Percentiles rank a stretch among this genome's conserved stretches.
Evolutionary conservation across 2,329 filamentous ascomycete species (phyloP).

Genomic region (Orbilia oligospora): DNA sequence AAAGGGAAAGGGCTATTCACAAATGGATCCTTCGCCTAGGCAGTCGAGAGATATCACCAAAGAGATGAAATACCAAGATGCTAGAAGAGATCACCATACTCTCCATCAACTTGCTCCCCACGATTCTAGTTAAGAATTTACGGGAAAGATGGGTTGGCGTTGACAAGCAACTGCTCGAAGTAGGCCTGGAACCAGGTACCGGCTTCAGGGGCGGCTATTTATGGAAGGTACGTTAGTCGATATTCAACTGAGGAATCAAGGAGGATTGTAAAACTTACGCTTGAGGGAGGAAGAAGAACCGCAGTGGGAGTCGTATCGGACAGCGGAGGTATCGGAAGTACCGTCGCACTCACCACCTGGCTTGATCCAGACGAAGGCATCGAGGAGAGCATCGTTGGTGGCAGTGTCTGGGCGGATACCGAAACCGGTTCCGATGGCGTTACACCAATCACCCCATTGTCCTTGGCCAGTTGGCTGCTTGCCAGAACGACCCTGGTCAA

Average conservation of each 20-base stretch:
- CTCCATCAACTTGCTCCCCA: constrained; percentile 26
- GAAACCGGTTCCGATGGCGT: constrained; percentile 65
- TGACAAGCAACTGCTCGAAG: constrained; percentile 69
- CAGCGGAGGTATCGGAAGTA: constrained; percentile 70
- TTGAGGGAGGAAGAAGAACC: constrained; percentile 68
- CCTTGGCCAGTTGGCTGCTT: constrained; percentile 71
- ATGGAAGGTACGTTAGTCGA: constrained; percentile 63
- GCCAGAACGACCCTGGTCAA: constrained; percentile 72
- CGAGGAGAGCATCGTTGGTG: constrained; percentile 63
- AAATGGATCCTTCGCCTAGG: constrained; percentile 28
- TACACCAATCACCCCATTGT: constrained; percentile 71
- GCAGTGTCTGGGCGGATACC: constrained; percentile 65
- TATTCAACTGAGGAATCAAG: neutral
- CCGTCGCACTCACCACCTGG: constrained; percentile 68
- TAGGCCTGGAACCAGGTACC: constrained; percentile 69
- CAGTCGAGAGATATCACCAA: neutral
- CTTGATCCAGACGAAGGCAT: constrained; percentile 66
- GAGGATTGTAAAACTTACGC: constrained; percentile 56
- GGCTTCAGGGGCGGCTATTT: constrained; percentile 68
- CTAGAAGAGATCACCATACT: constrained; percentile 27
- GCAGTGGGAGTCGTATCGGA: constrained; percentile 73
- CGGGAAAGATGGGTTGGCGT: constrained; percentile 66
- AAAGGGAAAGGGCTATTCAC: constrained; percentile 56
- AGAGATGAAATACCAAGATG: neutral
- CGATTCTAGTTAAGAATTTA: constrained; percentile 43